Base-by-base conservation (phyloP, 1,284 basidiomycete genomes). In the Apiotrichum laibachii region DNA sequence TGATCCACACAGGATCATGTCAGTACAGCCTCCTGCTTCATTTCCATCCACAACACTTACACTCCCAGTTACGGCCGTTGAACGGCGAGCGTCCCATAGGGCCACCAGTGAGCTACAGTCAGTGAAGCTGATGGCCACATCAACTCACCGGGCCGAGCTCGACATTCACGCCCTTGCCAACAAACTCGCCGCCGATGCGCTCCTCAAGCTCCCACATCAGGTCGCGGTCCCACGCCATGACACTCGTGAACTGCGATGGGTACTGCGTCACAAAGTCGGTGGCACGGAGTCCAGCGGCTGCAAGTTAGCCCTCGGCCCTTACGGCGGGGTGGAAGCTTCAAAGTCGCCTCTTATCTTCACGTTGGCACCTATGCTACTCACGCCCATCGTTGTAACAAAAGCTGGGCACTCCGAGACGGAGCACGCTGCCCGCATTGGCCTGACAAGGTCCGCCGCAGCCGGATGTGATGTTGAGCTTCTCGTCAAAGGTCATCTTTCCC, bases 331-430 rank as follows among this genome's bases (percentile, higher is more conserved):
- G 26, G 26, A 31, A 31, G 26, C 26, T 31, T 3, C 26, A 31
- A 7, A 31, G 26, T 31, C 26, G 26, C 7, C 26, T 31, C 4
- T 31, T 31, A 7, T 31, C 26, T 31, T 31, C 26, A 31, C 26
- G 26, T 7, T 3, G 3, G 26, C 26, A 31, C 26, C 26, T 4
- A 31, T 10, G 19, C 5, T 10, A 66, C 73, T 64, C 59, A 76
- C 73, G 85, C 21, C 84, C 82, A 65, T 86, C 85, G 77, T 85
- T 67, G 75, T 77, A 72, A 72, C 88, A 90, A 16, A 89, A 73
- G 11, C 86, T 85, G 5, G 86, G 85, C 37, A 80, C 81, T 54
- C 72, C 72, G 6, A 77, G 77, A 4, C 77, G 65, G 7, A 74
- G 68, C 15, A 80, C 73, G 35, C 73, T 75, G 8, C 84, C 82